A percentile compares a stretch with the other conserved stretches of the same genome.
These are phyloP conservation scores for Allium cepa DNA, from an alignment of 106 monocot genomes.

Conservation along the genomic window DNA sequence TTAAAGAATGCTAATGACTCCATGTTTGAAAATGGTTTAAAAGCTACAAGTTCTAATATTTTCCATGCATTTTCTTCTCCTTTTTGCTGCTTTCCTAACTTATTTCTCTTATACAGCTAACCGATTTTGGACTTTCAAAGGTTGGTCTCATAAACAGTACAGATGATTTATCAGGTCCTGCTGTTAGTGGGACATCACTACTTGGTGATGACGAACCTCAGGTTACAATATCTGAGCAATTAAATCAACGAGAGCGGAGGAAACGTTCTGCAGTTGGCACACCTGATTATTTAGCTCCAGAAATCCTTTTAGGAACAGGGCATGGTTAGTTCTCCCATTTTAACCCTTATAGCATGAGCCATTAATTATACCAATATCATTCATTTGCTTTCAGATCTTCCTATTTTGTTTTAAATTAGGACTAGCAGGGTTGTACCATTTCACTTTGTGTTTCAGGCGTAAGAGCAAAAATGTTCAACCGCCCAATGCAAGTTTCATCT, in stretches of 20 bases:
- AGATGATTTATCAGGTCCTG: constrained; percentile 53
- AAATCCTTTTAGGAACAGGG: constrained; percentile 65
- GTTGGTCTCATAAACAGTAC: constrained; percentile 60
- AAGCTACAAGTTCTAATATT: not conserved
- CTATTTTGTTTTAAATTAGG: too few species aligned
- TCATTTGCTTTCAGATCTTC: too few species aligned
- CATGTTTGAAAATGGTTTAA: too few species aligned
- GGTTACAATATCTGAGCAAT: constrained; percentile 40
- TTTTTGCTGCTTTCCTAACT: not conserved
- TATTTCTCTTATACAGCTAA: constrained; percentile 36
- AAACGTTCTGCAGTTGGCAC: constrained; percentile 61
- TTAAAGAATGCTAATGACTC: too few species aligned
- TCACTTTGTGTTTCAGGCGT: too few species aligned
- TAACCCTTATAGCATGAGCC: too few species aligned
- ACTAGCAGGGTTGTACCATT: too few species aligned
- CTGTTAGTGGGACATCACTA: constrained; percentile 69
- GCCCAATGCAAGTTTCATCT: too few species aligned
- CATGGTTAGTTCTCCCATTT: constrained; percentile 25
- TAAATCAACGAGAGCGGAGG: constrained; percentile 59
- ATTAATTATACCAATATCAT: too few species aligned
- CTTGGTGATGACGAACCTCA: constrained; percentile 90
- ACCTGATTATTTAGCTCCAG: constrained; percentile 68
- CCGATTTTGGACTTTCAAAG: constrained; percentile 79
- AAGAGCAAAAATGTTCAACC: too few species aligned
- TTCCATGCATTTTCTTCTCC: not conserved